Conservation (phyloP, 345 rosid species). For the Heritiera fomes region DNA sequence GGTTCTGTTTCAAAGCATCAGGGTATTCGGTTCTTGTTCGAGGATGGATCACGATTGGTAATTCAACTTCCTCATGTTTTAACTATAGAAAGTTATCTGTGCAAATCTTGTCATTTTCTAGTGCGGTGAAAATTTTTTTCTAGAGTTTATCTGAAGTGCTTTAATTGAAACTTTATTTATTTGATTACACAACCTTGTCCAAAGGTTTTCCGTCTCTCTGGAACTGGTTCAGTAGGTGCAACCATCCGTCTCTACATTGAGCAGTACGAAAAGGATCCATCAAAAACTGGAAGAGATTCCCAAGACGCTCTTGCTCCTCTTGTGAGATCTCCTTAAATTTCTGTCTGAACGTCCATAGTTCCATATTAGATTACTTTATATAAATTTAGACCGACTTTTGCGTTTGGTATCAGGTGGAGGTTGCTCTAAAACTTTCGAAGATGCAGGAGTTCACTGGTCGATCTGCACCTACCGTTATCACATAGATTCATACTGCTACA, state of each 20-base stretch:
- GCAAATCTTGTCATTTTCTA: background rate
- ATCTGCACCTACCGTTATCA: constrained; percentile 92
- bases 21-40: constrained; percentile 90
- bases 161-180: background rate
- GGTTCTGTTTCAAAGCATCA: constrained; percentile 94
- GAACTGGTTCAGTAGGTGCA: constrained; percentile 99
- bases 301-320: constrained; percentile 89
- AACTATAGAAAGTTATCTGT: background rate
- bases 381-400: constrained; percentile 10
- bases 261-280: constrained; percentile 93
- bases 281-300: constrained; percentile 86
- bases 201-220: constrained; percentile 96
- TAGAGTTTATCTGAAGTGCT: background rate
- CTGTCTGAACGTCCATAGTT: background rate
- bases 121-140: background rate
- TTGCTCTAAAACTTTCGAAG: constrained; percentile 90
- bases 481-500: constrained; percentile 39
- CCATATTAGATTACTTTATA: background rate
- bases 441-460: constrained; percentile 93
- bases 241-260: constrained; percentile 96
- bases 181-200: background rate
- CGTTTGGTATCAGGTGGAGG: constrained; percentile 63
- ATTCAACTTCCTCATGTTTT: constrained; percentile 23
- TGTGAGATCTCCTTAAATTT: constrained; percentile 42
- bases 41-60: constrained; percentile 95